phyloP scores from a whole-genome alignment of 176 grass and related monocot genomes.

The Raddia distichophylla region DNA sequence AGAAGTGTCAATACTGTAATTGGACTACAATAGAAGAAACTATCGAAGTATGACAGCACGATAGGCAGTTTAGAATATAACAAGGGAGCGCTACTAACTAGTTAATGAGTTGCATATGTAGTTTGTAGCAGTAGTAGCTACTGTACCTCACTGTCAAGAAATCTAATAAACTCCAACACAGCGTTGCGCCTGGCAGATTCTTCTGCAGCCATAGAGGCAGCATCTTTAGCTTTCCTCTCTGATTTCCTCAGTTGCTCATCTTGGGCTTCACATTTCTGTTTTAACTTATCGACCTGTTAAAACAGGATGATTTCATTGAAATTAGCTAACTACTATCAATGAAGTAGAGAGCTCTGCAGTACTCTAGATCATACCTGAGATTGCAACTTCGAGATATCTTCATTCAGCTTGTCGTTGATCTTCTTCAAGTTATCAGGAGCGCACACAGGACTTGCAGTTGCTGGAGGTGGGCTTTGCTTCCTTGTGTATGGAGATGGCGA shows the following conservation, averaged over 20 bases:
- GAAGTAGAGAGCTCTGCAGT: neutral
- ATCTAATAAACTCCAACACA: conserved; percentile 63
- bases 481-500: conserved; percentile 52
- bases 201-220: conserved; percentile 55
- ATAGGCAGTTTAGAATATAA: neutral
- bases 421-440: conserved; percentile 67
- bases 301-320: conserved; percentile 17
- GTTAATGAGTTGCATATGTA: conserved; percentile 12
- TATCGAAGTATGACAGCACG: conserved; percentile 11
- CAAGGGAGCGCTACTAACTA: neutral
- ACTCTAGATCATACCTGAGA: conserved; percentile 53
- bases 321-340: neutral
- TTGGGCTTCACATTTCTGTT: conserved; percentile 71
- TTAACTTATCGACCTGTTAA: conserved; percentile 61
- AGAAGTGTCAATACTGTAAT: conserved; percentile 13
- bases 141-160: conserved; percentile 77
- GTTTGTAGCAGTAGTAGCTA: neutral
- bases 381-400: conserved; percentile 76
- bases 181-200: conserved; percentile 59
- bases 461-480: conserved; percentile 52
- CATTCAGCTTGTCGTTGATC: conserved; percentile 62
- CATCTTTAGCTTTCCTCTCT: conserved; percentile 52
- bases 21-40: neutral
- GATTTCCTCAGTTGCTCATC: conserved; percentile 58
- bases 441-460: conserved; percentile 48